These are phyloP conservation scores for Flaveria brownii DNA, from an alignment of 129 eudicot species.

Conservation along the genomic window DNA sequence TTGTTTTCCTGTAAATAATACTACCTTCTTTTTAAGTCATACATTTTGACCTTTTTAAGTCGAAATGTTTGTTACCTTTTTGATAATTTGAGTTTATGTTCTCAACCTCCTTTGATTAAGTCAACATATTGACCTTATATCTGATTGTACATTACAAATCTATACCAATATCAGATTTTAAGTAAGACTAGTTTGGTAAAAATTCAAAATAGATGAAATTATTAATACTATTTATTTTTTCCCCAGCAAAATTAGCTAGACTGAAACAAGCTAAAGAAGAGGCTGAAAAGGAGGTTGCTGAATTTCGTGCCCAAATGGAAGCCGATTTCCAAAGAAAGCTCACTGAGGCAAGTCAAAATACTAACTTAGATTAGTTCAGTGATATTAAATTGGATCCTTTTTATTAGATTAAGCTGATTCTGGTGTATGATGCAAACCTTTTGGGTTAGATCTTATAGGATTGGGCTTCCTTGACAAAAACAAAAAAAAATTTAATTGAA, in stretches of 20 bases:
- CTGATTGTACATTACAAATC: too few relatives aligned
- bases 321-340: conserved; percentile 74
- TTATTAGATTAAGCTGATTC: too few relatives aligned
- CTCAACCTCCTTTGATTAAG: neutral
- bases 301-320: conserved; percentile 88
- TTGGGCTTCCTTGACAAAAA: too few relatives aligned
- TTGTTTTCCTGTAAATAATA: neutral
- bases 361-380: neutral
- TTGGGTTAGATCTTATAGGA: too few relatives aligned
- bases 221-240: neutral
- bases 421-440: too few relatives aligned
- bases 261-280: conserved; percentile 89
- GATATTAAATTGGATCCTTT: too few relatives aligned
- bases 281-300: conserved; percentile 87
- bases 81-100: neutral
- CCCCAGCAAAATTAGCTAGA: conserved; percentile 76
- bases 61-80: neutral
- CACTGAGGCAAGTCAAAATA: conserved; percentile 54
- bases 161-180: neutral
- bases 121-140: neutral
- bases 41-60: neutral
- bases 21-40: neutral
- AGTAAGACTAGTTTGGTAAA: neutral
- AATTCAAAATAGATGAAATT: neutral
- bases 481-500: too few relatives aligned